Conservation (phyloP, 129 eudicot species). For the Flaveria trinervia region DNA sequence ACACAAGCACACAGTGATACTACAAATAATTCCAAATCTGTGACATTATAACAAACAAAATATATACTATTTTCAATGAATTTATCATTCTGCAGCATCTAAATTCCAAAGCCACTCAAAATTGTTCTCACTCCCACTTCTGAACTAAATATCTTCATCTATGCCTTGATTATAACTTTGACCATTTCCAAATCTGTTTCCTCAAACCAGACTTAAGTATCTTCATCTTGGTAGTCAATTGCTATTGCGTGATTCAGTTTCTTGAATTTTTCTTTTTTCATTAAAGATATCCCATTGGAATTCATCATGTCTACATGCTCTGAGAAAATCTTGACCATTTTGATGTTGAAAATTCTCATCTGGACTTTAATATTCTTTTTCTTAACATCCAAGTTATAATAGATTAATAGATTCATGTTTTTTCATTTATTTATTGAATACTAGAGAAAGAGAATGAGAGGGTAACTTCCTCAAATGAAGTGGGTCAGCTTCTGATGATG, state of each 20-base stretch:
- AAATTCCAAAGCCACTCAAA: slow-evolving; percentile 14
- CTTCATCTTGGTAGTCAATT: neutral
- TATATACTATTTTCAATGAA: slow-evolving; percentile 4
- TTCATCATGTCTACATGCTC: neutral
- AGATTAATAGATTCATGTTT: neutral
- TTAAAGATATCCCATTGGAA: neutral
- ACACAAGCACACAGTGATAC: neutral
- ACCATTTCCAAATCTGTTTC: slow-evolving; percentile 15
- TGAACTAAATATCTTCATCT: slow-evolving; percentile 22
- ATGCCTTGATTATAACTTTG: slow-evolving; percentile 24
- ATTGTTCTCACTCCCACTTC: slow-evolving; percentile 27
- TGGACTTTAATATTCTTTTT: slow-evolving; percentile 6
- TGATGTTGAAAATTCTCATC: neutral
- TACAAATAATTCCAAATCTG: slow-evolving; percentile 29
- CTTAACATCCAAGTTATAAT: slow-evolving; percentile 26
- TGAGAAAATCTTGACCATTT: neutral
- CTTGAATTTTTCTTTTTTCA: neutral
- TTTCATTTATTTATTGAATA: slow-evolving; percentile 23
- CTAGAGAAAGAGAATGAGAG: slow-evolving; percentile 30
- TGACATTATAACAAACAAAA: slow-evolving; percentile 18
- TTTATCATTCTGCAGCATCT: slow-evolving; percentile 27
- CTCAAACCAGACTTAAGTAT: neutral
- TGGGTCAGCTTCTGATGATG: slow-evolving; percentile 43
- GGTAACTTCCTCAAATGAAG: slow-evolving; percentile 36
- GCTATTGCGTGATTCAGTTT: neutral